These are phyloP conservation scores for Kodamaea fungicola DNA, from an alignment of 1,139 yeast species.

Conservation along the genomic window DNA sequence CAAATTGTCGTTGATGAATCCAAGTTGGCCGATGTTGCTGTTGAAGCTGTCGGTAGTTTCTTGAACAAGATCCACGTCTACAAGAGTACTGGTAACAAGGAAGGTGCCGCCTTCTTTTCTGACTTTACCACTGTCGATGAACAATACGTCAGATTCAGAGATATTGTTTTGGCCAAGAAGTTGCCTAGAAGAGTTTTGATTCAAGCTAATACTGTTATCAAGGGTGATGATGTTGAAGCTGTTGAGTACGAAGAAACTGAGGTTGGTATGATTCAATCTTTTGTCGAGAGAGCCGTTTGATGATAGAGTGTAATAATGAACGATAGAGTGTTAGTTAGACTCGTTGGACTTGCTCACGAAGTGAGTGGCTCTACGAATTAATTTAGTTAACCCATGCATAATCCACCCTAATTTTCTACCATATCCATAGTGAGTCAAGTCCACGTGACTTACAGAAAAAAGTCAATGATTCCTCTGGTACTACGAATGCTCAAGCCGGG, in stretches of 20 bases:
- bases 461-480: neutral
- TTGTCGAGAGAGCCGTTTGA: conserved; percentile 54
- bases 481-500: conserved; percentile 3
- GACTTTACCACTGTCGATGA: conserved; percentile 65
- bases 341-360: no score
- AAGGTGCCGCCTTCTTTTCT: conserved; percentile 60
- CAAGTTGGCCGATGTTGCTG: conserved; percentile 66
- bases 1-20: conserved; percentile 54
- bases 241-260: conserved; percentile 74
- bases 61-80: conserved; percentile 69
- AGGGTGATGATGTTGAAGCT: conserved; percentile 44
- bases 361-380: no score
- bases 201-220: conserved; percentile 68
- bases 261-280: conserved; percentile 75
- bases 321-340: no score
- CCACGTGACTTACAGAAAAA: neutral
- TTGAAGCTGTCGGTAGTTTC: conserved; percentile 68
- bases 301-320: no score
- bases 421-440: no score
- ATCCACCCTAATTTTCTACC: no score
- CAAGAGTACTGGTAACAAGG: conserved; percentile 71
- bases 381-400: no score
- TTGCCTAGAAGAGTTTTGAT: conserved; percentile 80
- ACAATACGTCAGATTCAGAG: conserved; percentile 63
- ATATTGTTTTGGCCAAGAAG: conserved; percentile 64